A percentile compares a stretch with the other conserved stretches of the same genome.
Evolutionary conservation across 1,284 basidiomycete species (phyloP).

Genomic region (Wolfiporia cocos): DNA sequence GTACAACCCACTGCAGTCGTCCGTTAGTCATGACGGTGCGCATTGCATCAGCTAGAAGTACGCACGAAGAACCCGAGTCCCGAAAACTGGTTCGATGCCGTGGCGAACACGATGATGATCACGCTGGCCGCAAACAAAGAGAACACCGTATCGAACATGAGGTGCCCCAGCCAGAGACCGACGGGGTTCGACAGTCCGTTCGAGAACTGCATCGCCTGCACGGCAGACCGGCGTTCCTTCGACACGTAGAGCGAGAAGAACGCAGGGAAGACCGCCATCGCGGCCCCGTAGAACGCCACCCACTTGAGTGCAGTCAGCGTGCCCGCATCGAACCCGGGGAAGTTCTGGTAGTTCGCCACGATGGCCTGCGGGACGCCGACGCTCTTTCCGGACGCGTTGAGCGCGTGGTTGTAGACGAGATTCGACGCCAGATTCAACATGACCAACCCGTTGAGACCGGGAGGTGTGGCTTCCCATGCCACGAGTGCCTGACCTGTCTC

Average conservation of each 20-base stretch:
- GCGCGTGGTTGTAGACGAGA: conserved; percentile 52
- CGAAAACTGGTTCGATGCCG: conserved; percentile 55
- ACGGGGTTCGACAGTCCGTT: conserved; percentile 71
- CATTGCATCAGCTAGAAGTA: conserved; percentile 10
- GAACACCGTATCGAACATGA: conserved; percentile 67
- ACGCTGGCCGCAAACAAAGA: conserved; percentile 52
- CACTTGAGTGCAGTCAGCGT: conserved; percentile 61
- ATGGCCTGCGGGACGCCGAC: conserved; percentile 40
- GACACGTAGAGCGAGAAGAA: conserved; percentile 77
- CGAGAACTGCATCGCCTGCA: conserved; percentile 74
- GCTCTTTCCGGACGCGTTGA: conserved; percentile 39
- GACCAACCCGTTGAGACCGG: conserved; percentile 46
- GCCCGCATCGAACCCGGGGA: conserved; percentile 45
- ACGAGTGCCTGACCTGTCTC: conserved; percentile 40
- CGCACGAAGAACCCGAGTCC: conserved; percentile 65
- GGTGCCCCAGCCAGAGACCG: conserved; percentile 76
- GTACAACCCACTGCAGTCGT: conserved; percentile 57
- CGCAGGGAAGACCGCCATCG: conserved; percentile 75
- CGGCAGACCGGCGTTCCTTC: conserved; percentile 58
- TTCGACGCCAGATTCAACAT: conserved; percentile 68
- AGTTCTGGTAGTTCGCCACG: conserved; percentile 43
- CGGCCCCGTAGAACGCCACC: conserved; percentile 61
- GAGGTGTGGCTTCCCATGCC: conserved; percentile 58
- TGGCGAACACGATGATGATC: conserved; percentile 57
- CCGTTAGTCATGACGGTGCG: neutral